These are phyloP conservation scores for Blastobotrys aristatus DNA, from an alignment of 1,139 yeast genomes.

Conservation along the genomic window DNA sequence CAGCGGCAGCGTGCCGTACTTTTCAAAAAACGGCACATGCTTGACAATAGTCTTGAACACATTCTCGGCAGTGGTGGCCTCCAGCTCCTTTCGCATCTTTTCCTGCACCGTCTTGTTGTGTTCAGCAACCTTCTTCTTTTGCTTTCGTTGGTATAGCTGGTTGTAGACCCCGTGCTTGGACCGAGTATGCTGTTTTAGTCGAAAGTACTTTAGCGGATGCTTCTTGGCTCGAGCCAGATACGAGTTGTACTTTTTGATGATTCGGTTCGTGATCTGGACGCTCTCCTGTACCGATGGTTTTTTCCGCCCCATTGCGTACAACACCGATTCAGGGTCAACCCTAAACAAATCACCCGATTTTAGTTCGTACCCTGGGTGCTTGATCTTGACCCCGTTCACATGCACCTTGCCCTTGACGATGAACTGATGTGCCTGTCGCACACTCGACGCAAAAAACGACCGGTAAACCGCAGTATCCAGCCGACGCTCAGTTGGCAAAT, in stretches of 20 bases:
- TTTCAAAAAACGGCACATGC: constrained; percentile 36
- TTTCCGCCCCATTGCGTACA: constrained; percentile 75
- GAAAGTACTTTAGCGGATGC: constrained; percentile 58
- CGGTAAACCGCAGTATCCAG: constrained; percentile 87
- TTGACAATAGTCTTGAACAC: constrained; percentile 40
- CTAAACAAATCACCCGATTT: constrained; percentile 82
- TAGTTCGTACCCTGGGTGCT: constrained; percentile 75
- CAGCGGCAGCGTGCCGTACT: constrained; percentile 24
- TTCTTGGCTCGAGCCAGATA: constrained; percentile 55
- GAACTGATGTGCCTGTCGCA: constrained; percentile 90
- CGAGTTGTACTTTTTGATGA: constrained; percentile 69
- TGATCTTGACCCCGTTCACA: constrained; percentile 74
- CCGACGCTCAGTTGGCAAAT: constrained; percentile 80
- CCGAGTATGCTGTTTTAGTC: constrained; percentile 40
- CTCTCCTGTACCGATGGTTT: constrained; percentile 74
- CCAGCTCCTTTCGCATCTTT: constrained; percentile 33
- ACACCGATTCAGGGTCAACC: constrained; percentile 80
- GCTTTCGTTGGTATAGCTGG: constrained; percentile 16
- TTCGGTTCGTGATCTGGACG: constrained; percentile 61
- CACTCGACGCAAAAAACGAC: constrained; percentile 87
- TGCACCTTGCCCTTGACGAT: constrained; percentile 75
- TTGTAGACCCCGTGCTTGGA: constrained; percentile 36
- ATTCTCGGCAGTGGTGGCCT: constrained; percentile 32
- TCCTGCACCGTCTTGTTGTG: constrained; percentile 33
- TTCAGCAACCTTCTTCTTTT: constrained; percentile 14